phyloP scores from a whole-genome alignment of 129 eudicot species.

The Gnaphalium uliginosum region DNA sequence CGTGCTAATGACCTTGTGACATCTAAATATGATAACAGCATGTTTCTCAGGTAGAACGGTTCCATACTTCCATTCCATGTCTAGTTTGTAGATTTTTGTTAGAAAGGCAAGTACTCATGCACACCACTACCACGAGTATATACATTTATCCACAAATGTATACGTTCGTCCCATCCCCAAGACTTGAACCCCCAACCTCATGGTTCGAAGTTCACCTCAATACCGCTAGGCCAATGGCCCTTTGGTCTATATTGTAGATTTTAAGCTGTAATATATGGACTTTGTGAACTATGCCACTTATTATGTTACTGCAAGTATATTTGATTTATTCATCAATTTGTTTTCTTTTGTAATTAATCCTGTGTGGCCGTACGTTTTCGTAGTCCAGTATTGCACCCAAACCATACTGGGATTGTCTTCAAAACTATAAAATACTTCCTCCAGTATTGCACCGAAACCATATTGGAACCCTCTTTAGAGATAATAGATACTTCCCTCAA shows the following conservation, averaged over 20 bases:
- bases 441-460: neutral
- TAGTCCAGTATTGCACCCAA: neutral
- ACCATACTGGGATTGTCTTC: neutral
- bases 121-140: too few relatives aligned
- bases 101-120: too few relatives aligned
- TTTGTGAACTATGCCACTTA: constrained; percentile 10
- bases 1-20: constrained; percentile 55
- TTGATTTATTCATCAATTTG: neutral
- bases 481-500: neutral
- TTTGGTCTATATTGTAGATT: constrained; percentile 10
- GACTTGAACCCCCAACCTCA: too few relatives aligned
- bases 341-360: neutral
- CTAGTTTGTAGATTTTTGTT: constrained; percentile 3
- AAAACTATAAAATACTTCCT: neutral
- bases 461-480: neutral
- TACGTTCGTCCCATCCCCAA: too few relatives aligned
- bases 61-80: neutral
- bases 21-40: constrained; percentile 36
- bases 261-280: constrained; percentile 12
- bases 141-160: too few relatives aligned
- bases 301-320: constrained; percentile 13
- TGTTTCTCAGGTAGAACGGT: constrained; percentile 59
- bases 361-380: neutral
- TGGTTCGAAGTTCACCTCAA: too few relatives aligned
- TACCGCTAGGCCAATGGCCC: too few relatives aligned